These are phyloP conservation scores for Malus hybrid DNA, from an alignment of 331 rosid genomes.

Conservation along the genomic window DNA sequence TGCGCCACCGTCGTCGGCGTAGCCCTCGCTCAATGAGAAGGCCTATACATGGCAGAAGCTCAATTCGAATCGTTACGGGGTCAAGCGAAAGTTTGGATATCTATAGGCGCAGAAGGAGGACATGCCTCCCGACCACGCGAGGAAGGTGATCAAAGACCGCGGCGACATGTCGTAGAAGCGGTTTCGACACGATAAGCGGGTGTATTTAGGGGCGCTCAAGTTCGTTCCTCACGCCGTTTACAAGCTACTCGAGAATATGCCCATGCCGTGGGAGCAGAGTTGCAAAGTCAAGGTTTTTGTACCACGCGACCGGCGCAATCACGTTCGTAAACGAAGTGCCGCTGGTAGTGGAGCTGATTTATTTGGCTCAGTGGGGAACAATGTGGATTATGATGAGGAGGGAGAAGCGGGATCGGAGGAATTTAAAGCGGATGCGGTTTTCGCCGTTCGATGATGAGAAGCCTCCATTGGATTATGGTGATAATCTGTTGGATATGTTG, in stretches of 20 bases:
- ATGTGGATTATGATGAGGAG: conserved; percentile 99
- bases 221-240: conserved; percentile 96
- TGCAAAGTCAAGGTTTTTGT: conserved; percentile 83
- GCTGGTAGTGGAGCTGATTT: no score
- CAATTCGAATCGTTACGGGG: no score
- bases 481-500: conserved; percentile 58
- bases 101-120: no score
- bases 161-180: no score
- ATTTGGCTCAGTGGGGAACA: conserved; percentile 69
- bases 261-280: conserved; percentile 99
- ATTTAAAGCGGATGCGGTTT: conserved; percentile 94
- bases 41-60: no score
- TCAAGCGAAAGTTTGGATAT: no score
- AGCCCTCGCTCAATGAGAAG: no score
- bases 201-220: conserved; percentile 94
- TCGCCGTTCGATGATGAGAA: conserved; percentile 97
- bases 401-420: conserved; percentile 96
- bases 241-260: conserved; percentile 94
- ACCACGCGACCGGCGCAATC: conserved; percentile 94
- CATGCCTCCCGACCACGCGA: no score
- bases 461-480: conserved; percentile 93
- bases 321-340: conserved; percentile 58
- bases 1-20: no score
- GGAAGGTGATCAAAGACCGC: no score
- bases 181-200: conserved; percentile 30